Evolutionary conservation across 768 basidiomycete species (phyloP), one percentile per base, ranked within the genome.

Genomic region (Collybia sp.): DNA sequence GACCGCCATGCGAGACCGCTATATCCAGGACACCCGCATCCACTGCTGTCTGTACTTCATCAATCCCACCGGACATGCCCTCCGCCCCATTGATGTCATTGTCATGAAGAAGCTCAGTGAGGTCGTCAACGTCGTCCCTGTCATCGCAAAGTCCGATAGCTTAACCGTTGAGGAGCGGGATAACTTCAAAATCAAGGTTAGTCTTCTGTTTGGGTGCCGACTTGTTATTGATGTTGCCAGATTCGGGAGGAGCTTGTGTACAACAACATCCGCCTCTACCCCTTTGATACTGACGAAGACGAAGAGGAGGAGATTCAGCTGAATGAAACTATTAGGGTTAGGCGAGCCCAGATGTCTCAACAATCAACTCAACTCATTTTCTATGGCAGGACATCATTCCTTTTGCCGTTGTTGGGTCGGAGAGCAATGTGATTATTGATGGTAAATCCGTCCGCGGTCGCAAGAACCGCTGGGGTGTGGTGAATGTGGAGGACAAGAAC

Each of bases 71-170:
- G 95, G 95, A 16, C 95, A 99, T 69, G 84, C 88, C 3, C 81
- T 99, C 46, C 91, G 94, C 50, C 85, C 96, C 25, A 93, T 99
- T 58, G 95, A 99, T 58, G 86, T 98, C 39, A 93, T 93, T 59
- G 96, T 99, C 53, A 93, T 99, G 85, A 96, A 97, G 77, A 97
- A 97, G 74, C 75, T 99, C 50, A 89, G 88, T 64, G 96, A 98
- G 64, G 95, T 98, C 36, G 96, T 97, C 66, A 99, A 99, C 57
- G 95, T 99, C 43, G 94, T 99, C 6, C 95, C 95, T n/a, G 89
- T 99, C 50, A 97, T 99, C 59, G 95, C 96, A 55, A 99, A 99
- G 78, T 79, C 89, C 25, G 95, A 99, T 67, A 86, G 83, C 52
- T 76, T 99, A 73, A 97, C 94, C 2, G 64, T 90, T 47, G 94